Evolutionary conservation across 1,284 basidiomycete genomes (phyloP), one percentile per base, ranked within the genome.

Genomic region (Agroathelia rolfsii): DNA sequence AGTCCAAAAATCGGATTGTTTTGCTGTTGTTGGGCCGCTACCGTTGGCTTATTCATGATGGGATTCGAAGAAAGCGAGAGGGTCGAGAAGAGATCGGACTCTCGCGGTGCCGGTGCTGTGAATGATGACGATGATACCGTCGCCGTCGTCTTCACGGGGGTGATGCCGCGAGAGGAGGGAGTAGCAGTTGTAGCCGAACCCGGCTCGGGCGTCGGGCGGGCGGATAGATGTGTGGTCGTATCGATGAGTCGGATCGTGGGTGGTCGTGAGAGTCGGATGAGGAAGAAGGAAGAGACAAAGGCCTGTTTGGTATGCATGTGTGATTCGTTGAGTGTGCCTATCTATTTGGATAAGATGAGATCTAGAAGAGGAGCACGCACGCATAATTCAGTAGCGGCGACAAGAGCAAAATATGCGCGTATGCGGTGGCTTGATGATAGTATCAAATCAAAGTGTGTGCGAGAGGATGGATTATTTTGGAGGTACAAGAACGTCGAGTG

Each of bases 1-100:
- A 69, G 46, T 4, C 83, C 82, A 44, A 86, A 86, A 27, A 84
- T 59, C 7, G 76, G 80, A 20, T 59, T 56, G n/a, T n/a, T n/a
- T n/a, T n/a, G n/a, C n/a, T n/a, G n/a, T n/a, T n/a, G 1, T 38
- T 30, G 8, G 39, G 29, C 10, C 29, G 21, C 16, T 36, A 28
- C 9, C 32, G 16, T 19, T 28, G 41, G 10, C 16, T 36, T 43
- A 37, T 30, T 44, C 18, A 73, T 48, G 14, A 76, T 55, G 0
- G 78, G 76, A 18, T 73, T 69, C 5, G 69, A 67, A 7, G 80
- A 79, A 17, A 84, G 61, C 0, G 76, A 65, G 20, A 85, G 65
- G 10, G 67, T 51, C 6, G 76, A 64, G 24, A 83, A 54, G 14
- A 72, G 55, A 41, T 79, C 77, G 20, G 66, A 60, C 39, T 78